These are phyloP conservation scores for Dichotomocladium elegans DNA, from an alignment of 371 early-diverging fungal genomes.

Conservation along the genomic window DNA sequence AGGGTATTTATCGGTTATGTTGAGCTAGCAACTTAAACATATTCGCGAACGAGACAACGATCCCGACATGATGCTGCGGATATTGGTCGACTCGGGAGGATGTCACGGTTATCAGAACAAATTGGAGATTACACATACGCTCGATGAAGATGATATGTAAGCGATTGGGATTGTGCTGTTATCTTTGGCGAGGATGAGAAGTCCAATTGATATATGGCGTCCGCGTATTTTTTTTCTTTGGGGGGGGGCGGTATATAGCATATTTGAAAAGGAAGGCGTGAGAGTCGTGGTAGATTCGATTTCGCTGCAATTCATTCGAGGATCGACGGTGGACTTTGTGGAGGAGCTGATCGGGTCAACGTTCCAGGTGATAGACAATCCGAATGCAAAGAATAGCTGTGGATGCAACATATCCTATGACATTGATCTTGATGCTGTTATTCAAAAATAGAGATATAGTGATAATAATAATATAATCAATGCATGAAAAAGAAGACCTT, in stretches of 20 bases:
- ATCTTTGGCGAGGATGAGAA: neutral
- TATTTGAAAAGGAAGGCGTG: conserved; percentile 82
- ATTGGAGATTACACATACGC: conserved; percentile 73
- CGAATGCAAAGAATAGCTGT: conserved; percentile 88
- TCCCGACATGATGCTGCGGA: conserved; percentile 60
- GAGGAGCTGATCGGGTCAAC: conserved; percentile 92
- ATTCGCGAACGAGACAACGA: conserved; percentile 62
- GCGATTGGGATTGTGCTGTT: conserved; percentile 7
- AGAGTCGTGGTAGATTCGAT: conserved; percentile 78
- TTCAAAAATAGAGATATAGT: conserved; percentile 22
- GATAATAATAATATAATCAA: too few relatives aligned
- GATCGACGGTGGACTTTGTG: conserved; percentile 85
- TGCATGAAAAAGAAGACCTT: too few relatives aligned
- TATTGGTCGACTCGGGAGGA: conserved; percentile 92
- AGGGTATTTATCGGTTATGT: neutral
- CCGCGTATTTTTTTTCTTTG: neutral
- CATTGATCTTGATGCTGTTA: conserved; percentile 49
- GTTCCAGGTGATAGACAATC: conserved; percentile 87
- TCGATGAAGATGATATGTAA: conserved; percentile 76
- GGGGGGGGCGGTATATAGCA: conserved; percentile 28
- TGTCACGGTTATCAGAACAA: conserved; percentile 96
- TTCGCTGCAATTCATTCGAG: conserved; percentile 82
- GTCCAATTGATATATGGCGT: neutral
- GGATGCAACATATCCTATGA: conserved; percentile 78
- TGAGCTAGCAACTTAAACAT: conserved; percentile 57